Percentiles rank a stretch among this genome's conserved stretches.
phyloP scores from a whole-genome alignment of 495 filamentous ascomycete species.

The Aspergillus carlsbadensis region DNA sequence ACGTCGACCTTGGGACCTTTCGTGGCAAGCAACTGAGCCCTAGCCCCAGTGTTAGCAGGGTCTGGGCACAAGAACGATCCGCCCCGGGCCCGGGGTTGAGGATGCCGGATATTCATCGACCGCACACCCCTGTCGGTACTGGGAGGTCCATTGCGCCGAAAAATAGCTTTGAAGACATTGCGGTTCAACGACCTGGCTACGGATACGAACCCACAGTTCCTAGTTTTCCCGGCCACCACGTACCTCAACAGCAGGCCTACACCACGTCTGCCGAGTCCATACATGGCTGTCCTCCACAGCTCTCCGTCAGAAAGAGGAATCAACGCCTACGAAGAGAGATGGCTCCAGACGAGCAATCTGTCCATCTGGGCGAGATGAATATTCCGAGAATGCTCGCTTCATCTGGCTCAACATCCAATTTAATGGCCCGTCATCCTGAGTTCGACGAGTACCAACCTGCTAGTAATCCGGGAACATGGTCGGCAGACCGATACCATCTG shows the following conservation, averaged over 20 bases:
- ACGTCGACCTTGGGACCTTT: conserved; percentile 7
- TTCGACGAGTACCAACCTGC: conserved; percentile 18
- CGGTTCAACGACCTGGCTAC: not conserved
- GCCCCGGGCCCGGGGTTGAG: not conserved
- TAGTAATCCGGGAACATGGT: conserved; percentile 18
- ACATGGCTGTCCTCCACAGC: conserved; percentile 12
- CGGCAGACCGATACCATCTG: conserved; percentile 19
- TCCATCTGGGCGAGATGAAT: conserved; percentile 35
- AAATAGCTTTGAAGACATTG: conserved; percentile 3
- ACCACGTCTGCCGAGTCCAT: conserved; percentile 26
- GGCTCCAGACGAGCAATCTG: conserved; percentile 20
- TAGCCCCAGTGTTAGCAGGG: conserved; percentile 4
- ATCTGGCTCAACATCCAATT: conserved; percentile 22
- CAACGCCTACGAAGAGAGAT: conserved; percentile 15
- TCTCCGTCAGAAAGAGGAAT: conserved; percentile 31
- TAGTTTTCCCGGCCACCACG: conserved; percentile 1
- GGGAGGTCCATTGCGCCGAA: not conserved
- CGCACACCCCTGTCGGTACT: not conserved
- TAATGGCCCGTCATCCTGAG: conserved; percentile 24
- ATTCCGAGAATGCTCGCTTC: conserved; percentile 34
- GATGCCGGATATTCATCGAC: conserved; percentile 4
- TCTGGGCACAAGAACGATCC: conserved; percentile 1
- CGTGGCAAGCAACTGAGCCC: conserved; percentile 13
- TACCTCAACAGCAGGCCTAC: conserved; percentile 8
- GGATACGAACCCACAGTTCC: not conserved